Evolutionary conservation across 2,329 filamentous ascomycete species (phyloP), one percentile per base, ranked within the genome.

Genomic region (Aotearoamyces nothofagi): DNA sequence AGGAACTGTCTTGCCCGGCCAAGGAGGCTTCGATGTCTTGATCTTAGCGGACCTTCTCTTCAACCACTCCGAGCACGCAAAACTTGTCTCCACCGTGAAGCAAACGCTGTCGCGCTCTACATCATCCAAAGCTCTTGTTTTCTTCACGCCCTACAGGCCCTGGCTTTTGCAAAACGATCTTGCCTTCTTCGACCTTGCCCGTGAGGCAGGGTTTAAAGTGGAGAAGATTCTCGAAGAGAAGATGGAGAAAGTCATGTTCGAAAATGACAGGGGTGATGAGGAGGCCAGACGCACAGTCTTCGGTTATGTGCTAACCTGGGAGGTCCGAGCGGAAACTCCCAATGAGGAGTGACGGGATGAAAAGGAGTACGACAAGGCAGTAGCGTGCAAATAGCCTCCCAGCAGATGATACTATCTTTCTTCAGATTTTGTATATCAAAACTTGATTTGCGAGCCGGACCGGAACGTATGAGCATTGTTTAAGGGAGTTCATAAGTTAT

Each of bases 81-180:
- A 81, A 44, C 61, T 94, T 35, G 61, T 92, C 39, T 63, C 67
- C 39, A 83, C 78, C 4, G 68, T 94, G 35, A 59, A 66, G 43
- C 50, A 66, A 45, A 80, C 78, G 10, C 53, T 94, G 43, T 67
- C 63, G 41, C 61, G 56, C 36, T 31, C 10, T 1, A 17, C 25
- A 9, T 35, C 39, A 8, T 35, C 45, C 1, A 44, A 39, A 26
- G 83, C 84, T 2, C 68, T 86, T 43, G 84, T 94, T 5, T 92
- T 94, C 52, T 96, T 94, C 57, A 92, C 86, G 0, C 86, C 82
- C 12, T 93, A 96, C 55, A 66, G 90, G 37, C 86, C 87, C 2
- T 94, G 86, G 86, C 60, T 94, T 46, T 63, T 79, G 43, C 67
- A 84, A 37, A 79, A 83, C 52, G 90, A 93, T 45, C 61, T 92